Percentiles rank a stretch among this genome's conserved stretches.
phyloP scores from a whole-genome alignment of 805 yeast species.

The Candida germanica region DNA sequence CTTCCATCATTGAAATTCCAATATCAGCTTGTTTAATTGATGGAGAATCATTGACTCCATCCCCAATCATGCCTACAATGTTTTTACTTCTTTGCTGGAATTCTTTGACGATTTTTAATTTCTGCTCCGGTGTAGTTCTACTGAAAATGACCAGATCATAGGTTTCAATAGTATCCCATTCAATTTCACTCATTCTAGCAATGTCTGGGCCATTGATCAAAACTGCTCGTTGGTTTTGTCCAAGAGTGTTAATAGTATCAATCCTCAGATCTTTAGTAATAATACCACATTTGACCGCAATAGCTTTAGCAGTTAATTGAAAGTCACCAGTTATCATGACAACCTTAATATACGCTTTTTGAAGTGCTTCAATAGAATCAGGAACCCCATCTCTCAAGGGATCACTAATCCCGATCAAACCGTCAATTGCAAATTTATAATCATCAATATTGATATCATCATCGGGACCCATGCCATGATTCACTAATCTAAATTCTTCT shows the following conservation, averaged over 20 bases:
- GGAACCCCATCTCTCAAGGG: constrained; percentile 40
- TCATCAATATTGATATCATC: constrained; percentile 12
- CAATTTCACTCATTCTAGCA: constrained; percentile 28
- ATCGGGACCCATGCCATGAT: constrained; percentile 7
- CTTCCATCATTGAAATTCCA: constrained; percentile 28
- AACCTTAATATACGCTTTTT: constrained; percentile 39
- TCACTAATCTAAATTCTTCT: not conserved
- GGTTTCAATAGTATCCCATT: constrained; percentile 40
- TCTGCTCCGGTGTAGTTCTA: constrained; percentile 49
- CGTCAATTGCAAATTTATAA: constrained; percentile 21
- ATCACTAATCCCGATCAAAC: constrained; percentile 42
- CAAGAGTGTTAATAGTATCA: constrained; percentile 18
- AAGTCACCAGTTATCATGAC: constrained; percentile 54
- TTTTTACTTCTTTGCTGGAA: constrained; percentile 34
- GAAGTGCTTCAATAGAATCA: constrained; percentile 28
- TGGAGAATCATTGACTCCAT: constrained; percentile 36
- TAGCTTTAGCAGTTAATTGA: constrained; percentile 49
- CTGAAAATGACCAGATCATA: constrained; percentile 41
- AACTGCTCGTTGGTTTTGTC: constrained; percentile 21
- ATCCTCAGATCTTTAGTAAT: constrained; percentile 19
- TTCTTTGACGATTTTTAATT: constrained; percentile 45
- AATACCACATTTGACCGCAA: constrained; percentile 44
- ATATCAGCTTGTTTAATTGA: constrained; percentile 34
- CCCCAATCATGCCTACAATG: constrained; percentile 36
- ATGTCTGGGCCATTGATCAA: constrained; percentile 34